Evolutionary conservation across 2,329 filamentous ascomycete genomes (phyloP), one percentile per base, ranked within the genome.

Genomic region (Seiridium cupressi): DNA sequence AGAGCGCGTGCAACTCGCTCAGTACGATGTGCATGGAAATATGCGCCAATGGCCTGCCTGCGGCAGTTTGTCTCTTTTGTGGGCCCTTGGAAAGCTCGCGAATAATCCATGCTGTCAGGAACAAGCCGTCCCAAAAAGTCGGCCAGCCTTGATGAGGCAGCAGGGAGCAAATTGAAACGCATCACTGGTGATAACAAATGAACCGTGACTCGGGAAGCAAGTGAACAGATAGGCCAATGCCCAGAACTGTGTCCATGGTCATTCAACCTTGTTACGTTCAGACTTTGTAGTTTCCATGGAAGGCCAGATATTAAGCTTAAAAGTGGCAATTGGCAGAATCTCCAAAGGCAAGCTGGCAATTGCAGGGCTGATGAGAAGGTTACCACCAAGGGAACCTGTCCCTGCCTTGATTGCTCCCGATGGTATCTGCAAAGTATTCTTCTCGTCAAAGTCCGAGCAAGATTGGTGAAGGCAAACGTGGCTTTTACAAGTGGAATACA

Each of bases 261-360:
- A 18, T 44, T n/a, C 11, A 11, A n/a, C 11, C 42, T 18, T 11
- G 3, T 18, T 26, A 26, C 18, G 18, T 26, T 26, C 18, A 26
- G 8, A 10, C 2, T 6, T 5, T 5, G 18, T 44, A 44, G 42
- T 11, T 18, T 26, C n/a, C n/a, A 49, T 13, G 46, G 31, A 18
- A 32, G 38, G 11, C 35, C 34, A 13, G 35, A 35, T 53, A 53
- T 53, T 49, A 53, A 53, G 49, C 49, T 53, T 53, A 53, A 53
- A 53, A 53, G 49, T 53, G 49, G 49, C 49, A 53, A 53, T 9
- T 53, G 35, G 11, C 5, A 35, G n/a, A n/a, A n/a, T n/a, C 49
- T 11, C 31, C 11, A 13, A 40, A 34, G 13, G 56, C 46, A 51
- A 58, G 44, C 36, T 58, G 56, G 56, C 56, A 58, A 58, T 42